Evolutionary conservation across 2,329 filamentous ascomycete species (phyloP).

Genomic region (Penicillium sp.): DNA sequence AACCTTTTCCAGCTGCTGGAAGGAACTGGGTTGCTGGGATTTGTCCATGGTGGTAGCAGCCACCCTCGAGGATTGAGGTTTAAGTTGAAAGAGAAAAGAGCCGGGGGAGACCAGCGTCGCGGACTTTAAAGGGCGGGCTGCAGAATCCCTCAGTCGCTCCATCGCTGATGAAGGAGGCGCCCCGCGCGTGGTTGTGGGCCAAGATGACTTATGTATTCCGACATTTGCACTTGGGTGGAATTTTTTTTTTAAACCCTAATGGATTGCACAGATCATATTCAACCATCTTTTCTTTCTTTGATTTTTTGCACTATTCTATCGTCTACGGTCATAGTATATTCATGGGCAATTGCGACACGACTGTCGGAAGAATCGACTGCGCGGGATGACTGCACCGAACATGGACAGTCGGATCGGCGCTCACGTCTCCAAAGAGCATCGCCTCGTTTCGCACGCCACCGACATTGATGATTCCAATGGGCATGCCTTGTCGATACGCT

Average conservation of each 20-base stretch:
- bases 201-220: constrained; percentile 16
- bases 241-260: no score
- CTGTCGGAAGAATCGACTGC: constrained; percentile 39
- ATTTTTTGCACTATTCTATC: neutral
- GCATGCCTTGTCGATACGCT: constrained; percentile 74
- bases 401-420: constrained; percentile 22
- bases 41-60: constrained; percentile 64
- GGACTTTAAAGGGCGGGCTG: constrained; percentile 26
- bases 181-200: constrained; percentile 21
- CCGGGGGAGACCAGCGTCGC: constrained; percentile 35
- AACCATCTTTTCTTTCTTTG: no score
- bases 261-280: no score
- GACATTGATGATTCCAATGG: constrained; percentile 81
- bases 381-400: constrained; percentile 42
- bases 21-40: constrained; percentile 87
- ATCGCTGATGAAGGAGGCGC: constrained; percentile 24
- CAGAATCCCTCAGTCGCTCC: constrained; percentile 22
- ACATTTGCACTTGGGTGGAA: no score
- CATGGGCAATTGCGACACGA: constrained; percentile 30
- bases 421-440: constrained; percentile 34
- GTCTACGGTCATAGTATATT: neutral
- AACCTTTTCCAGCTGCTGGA: constrained; percentile 93
- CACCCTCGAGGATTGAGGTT: constrained; percentile 17
- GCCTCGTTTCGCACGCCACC: constrained; percentile 46
- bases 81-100: constrained; percentile 32